These are phyloP conservation scores for Blastocystis sp. DNA, from an alignment of 352 stramenopile species.

Conservation along the genomic window DNA sequence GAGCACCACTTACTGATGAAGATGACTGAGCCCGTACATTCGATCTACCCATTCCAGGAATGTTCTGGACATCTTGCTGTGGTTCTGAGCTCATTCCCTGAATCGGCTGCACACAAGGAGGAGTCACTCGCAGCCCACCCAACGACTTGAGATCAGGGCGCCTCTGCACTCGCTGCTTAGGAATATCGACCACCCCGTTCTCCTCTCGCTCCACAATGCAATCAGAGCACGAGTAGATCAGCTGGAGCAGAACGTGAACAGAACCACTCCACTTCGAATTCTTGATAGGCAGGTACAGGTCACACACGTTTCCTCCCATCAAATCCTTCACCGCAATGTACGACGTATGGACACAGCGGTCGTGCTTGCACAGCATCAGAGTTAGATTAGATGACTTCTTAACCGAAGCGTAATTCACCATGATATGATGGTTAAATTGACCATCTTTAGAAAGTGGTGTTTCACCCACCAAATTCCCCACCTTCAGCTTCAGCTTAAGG, in stretches of 20 bases:
- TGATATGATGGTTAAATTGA: neutral
- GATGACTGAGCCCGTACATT: too few species aligned
- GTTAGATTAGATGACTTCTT: neutral
- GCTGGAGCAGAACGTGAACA: neutral
- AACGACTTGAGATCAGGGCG: neutral
- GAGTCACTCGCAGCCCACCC: neutral
- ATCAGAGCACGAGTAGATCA: conserved; percentile 20
- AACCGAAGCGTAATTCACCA: neutral
- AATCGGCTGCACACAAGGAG: neutral
- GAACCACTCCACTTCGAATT: neutral
- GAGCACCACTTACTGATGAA: too few species aligned
- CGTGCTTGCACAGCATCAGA: neutral
- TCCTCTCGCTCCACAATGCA: conserved; percentile 35
- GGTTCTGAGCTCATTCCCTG: neutral
- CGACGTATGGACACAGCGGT: neutral
- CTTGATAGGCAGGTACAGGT: neutral
- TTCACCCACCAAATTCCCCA: neutral
- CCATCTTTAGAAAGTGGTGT: neutral
- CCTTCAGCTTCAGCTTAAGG: neutral
- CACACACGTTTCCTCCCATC: conserved; percentile 19
- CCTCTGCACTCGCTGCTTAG: neutral
- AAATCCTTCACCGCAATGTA: neutral
- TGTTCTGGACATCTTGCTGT: neutral
- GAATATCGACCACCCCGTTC: conserved; percentile 10
- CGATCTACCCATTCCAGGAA: too few species aligned